These are phyloP conservation scores for Glaciozyma antarctica DNA, from an alignment of 768 basidiomycete genomes.

Conservation along the genomic window DNA sequence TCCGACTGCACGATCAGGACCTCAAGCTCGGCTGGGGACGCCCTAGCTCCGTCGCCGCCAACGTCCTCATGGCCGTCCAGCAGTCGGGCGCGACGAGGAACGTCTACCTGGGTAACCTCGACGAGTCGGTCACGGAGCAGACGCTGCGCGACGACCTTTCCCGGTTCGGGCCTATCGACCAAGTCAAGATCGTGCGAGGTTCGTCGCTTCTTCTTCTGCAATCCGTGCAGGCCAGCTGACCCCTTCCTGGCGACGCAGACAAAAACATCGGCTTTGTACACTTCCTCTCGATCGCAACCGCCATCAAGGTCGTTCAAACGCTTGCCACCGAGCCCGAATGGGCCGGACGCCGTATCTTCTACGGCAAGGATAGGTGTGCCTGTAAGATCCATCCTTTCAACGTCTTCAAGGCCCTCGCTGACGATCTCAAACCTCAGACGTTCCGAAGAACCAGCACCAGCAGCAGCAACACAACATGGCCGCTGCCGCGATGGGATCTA, in stretches of 20 bases:
- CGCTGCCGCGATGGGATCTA: constrained; percentile 38
- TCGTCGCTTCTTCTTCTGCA: background rate
- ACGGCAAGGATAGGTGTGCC: constrained; percentile 88
- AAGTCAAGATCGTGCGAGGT: constrained; percentile 89
- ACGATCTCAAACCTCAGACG: constrained; percentile 52
- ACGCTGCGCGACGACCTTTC: constrained; percentile 74
- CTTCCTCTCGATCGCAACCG: constrained; percentile 87
- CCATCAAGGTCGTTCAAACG: constrained; percentile 93
- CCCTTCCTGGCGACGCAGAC: constrained; percentile 44
- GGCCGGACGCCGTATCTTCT: constrained; percentile 86
- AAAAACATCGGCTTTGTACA: constrained; percentile 99
- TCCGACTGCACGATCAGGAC: constrained; percentile 86
- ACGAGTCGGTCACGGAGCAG: constrained; percentile 52
- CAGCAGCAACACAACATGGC: constrained; percentile 43
- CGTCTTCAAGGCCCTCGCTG: too few relatives aligned
- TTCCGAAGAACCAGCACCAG: constrained; percentile 86
- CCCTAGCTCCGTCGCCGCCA: constrained; percentile 73
- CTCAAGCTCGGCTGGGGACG: constrained; percentile 99
- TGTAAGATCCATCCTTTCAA: background rate
- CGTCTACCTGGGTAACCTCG: constrained; percentile 89
- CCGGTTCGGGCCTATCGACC: constrained; percentile 90
- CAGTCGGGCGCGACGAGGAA: constrained; percentile 90
- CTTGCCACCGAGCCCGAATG: constrained; percentile 84
- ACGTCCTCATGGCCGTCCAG: constrained; percentile 75
- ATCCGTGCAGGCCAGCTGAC: background rate